Percentiles rank a stretch among this genome's conserved stretches.
These are phyloP conservation scores for Saccharomyces pastorianus DNA, from an alignment of 1,139 yeast species.

Conservation along the genomic window DNA sequence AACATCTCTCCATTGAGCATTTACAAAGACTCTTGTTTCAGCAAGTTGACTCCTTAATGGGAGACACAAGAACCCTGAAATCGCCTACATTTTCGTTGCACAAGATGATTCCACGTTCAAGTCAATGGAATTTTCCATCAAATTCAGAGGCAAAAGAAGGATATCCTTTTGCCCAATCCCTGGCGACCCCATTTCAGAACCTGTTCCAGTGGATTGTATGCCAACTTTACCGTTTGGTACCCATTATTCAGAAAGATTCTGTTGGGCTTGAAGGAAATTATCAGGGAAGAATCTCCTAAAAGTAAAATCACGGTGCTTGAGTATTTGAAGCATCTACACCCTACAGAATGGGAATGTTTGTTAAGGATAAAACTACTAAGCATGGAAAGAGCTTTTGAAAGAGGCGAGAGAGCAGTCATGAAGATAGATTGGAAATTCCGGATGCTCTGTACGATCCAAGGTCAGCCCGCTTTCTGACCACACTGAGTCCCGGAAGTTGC, in stretches of 20 bases:
- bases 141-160: constrained; percentile 78
- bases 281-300: constrained; percentile 48
- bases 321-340: constrained; percentile 61
- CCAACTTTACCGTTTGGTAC: constrained; percentile 81
- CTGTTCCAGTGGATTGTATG: constrained; percentile 62
- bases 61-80: constrained; percentile 36
- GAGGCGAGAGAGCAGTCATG: constrained; percentile 11
- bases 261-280: constrained; percentile 55
- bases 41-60: constrained; percentile 36
- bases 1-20: constrained; percentile 70
- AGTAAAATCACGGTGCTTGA: constrained; percentile 65
- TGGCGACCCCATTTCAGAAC: constrained; percentile 70
- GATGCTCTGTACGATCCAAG: not conserved
- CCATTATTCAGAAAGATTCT: constrained; percentile 75
- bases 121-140: constrained; percentile 47
- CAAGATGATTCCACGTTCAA: constrained; percentile 70
- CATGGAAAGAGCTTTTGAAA: constrained; percentile 6
- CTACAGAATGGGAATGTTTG: constrained; percentile 70
- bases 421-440: constrained; percentile 9
- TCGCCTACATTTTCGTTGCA: constrained; percentile 65
- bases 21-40: constrained; percentile 53
- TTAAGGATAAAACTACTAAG: constrained; percentile 46
- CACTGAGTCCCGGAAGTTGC: constrained; percentile 1
- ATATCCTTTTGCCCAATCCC: constrained; percentile 82
- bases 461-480: not conserved